Conservation (phyloP, 257 asterid genomes). For the Nicotiana obtusifolia region DNA sequence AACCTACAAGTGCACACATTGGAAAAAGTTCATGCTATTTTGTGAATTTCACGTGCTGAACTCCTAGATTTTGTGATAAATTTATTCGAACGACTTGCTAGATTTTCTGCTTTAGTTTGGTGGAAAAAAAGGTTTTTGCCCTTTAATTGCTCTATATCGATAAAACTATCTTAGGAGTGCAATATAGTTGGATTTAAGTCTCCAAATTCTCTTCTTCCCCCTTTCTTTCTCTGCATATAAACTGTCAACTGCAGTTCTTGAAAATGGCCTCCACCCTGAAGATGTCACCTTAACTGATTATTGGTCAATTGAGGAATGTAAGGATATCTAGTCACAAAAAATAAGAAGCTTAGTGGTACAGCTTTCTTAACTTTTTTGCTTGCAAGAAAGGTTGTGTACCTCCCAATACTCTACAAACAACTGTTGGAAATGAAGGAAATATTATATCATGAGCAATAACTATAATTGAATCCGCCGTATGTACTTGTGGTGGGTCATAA, state of each 20-base stretch:
- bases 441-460: not conserved
- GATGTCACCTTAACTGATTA: not conserved
- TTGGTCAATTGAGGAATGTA: not conserved
- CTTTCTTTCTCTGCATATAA: not conserved
- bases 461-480: not conserved
- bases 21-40: not conserved
- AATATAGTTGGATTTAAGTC: not conserved
- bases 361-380: not conserved
- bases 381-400: not conserved
- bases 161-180: not conserved
- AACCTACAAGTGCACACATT: not conserved
- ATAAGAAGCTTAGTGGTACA: not conserved
- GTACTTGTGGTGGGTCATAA: not conserved
- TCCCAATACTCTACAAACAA: not conserved
- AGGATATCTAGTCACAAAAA: not conserved
- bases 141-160: not conserved
- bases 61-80: not conserved
- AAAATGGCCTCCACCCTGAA: not conserved
- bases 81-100: not conserved
- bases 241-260: conserved; percentile 1
- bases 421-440: not conserved
- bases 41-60: not conserved
- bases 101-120: not conserved
- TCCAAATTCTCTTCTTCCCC: conserved; percentile 1
- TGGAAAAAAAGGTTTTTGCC: not conserved